Conservation (phyloP, 1,139 yeast genomes). For the Arxiozyma heterogenica region DNA sequence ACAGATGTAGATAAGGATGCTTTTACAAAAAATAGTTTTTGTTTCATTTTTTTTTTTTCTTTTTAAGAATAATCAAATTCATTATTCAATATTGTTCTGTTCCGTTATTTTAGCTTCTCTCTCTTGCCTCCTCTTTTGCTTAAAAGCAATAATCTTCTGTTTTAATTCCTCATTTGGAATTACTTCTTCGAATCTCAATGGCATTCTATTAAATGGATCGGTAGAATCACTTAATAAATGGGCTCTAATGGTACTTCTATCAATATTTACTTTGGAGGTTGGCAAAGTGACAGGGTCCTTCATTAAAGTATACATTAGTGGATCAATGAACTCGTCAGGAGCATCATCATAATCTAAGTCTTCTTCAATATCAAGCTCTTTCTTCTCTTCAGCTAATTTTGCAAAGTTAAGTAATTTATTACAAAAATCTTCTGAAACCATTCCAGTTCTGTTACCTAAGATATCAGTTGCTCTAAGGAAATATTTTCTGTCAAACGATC, state of each 20-base stretch:
- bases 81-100: background rate
- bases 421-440: constrained; percentile 48
- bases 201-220: constrained; percentile 94
- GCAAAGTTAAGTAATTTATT: constrained; percentile 48
- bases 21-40: background rate
- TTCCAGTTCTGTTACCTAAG: constrained; percentile 43
- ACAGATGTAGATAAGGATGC: background rate
- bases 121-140: constrained; percentile 31
- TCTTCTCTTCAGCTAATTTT: constrained; percentile 50
- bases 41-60: background rate
- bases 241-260: constrained; percentile 83
- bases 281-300: constrained; percentile 93
- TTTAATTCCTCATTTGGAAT: constrained; percentile 63
- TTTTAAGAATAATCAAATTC: background rate
- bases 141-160: constrained; percentile 52
- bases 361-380: constrained; percentile 62
- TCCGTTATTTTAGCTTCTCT: background rate
- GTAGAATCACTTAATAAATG: constrained; percentile 90
- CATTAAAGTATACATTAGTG: constrained; percentile 92
- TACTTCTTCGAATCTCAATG: constrained; percentile 82
- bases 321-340: constrained; percentile 95
- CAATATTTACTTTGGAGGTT: constrained; percentile 72
- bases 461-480: constrained; percentile 67
- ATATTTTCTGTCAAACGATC: constrained; percentile 64
- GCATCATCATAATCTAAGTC: constrained; percentile 84